Conservation (phyloP, 2,329 filamentous ascomycete species). For the Colletotrichum gloeosporioides region DNA sequence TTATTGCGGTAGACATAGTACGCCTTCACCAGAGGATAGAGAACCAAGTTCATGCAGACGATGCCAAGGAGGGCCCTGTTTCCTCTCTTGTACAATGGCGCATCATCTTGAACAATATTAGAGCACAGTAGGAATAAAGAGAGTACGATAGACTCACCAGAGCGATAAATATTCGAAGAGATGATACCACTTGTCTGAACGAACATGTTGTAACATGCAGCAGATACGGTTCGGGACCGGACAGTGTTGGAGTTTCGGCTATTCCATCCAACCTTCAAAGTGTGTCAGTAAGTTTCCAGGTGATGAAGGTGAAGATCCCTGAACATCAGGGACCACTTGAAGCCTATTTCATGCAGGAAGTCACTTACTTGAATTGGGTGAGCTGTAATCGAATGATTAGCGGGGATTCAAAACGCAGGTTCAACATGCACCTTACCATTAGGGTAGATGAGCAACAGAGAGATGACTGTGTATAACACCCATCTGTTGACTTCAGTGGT, state of each 20-base stretch:
- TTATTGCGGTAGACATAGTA: slow-evolving; percentile 41
- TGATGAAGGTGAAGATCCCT: no score
- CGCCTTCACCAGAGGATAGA: slow-evolving; percentile 33
- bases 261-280: slow-evolving; percentile 43
- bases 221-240: slow-evolving; percentile 64
- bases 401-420: neutral
- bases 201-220: slow-evolving; percentile 67
- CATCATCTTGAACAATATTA: slow-evolving; percentile 28
- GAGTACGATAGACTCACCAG: slow-evolving; percentile 22
- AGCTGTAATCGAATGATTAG: slow-evolving; percentile 31
- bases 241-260: slow-evolving; percentile 66
- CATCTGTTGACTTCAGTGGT: slow-evolving; percentile 32
- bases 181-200: slow-evolving; percentile 49
- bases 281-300: neutral
- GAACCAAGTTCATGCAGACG: slow-evolving; percentile 34
- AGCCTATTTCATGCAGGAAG: rapidly evolving
- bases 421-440: slow-evolving; percentile 27
- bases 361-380: slow-evolving; percentile 44
- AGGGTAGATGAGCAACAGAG: slow-evolving; percentile 37
- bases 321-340: rapidly evolving
- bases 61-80: slow-evolving; percentile 61
- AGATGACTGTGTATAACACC: slow-evolving; percentile 39
- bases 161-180: slow-evolving; percentile 43
- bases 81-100: slow-evolving; percentile 57
- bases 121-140: slow-evolving; percentile 39